Evolutionary conservation across 768 basidiomycete genomes (phyloP).

Genomic region (Serendipita indica): DNA sequence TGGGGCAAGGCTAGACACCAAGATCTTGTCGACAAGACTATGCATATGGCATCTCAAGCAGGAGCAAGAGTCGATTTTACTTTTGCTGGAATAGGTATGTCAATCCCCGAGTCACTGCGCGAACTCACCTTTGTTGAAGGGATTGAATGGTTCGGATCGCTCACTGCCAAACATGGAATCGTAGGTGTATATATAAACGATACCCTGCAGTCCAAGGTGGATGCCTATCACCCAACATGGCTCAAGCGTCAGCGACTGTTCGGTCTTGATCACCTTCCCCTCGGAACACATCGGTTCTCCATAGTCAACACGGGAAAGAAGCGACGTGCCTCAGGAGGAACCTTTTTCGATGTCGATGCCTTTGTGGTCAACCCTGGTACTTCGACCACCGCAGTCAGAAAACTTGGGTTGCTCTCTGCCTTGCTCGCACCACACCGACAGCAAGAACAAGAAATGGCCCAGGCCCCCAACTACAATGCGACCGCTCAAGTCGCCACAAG

Average conservation of each 20-base stretch:
- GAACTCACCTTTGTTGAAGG: conserved; percentile 22
- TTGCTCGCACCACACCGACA: not conserved
- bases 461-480: not conserved
- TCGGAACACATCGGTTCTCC: conserved; percentile 44
- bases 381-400: not conserved
- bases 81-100: conserved; percentile 9
- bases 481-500: not conserved
- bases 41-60: not conserved
- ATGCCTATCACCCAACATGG: conserved; percentile 28
- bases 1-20: conserved; percentile 8
- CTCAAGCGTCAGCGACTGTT: conserved; percentile 48
- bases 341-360: conserved; percentile 43
- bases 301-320: conserved; percentile 41
- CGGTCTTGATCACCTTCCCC: conserved; percentile 39
- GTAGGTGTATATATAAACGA: conserved; percentile 48
- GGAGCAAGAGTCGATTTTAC: conserved; percentile 9
- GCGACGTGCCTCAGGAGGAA: conserved; percentile 22
- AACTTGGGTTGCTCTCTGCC: conserved; percentile 10
- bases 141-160: conserved; percentile 63
- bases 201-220: conserved; percentile 28
- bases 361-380: conserved; percentile 44
- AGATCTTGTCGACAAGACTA: not conserved
- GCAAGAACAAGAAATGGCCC: not conserved
- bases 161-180: conserved; percentile 38
- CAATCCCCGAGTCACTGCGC: not conserved